Conservation (phyloP, 1,284 basidiomycete species). For the Austroboletus rostrupii region DNA sequence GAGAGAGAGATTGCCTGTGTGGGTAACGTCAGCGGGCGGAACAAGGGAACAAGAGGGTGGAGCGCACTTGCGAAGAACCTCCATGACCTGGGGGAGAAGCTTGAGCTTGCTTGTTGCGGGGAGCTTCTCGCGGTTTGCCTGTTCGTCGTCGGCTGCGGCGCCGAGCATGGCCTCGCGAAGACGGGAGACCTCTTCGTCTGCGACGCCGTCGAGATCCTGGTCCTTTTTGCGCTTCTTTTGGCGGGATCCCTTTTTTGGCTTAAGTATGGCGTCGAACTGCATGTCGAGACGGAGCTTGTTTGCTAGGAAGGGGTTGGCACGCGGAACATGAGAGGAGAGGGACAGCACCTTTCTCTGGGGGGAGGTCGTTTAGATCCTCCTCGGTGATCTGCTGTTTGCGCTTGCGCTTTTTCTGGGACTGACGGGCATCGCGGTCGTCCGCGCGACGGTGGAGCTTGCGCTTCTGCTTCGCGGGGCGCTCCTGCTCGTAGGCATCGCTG, state of each 20-base stretch:
- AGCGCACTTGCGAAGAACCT: conserved; percentile 88
- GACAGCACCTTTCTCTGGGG: conserved; percentile 65
- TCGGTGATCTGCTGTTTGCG: conserved; percentile 47
- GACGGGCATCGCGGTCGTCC: conserved; percentile 26
- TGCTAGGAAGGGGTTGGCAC: conserved; percentile 37
- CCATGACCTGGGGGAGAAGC: conserved; percentile 85
- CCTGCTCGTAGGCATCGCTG: conserved; percentile 65
- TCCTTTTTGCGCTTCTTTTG: conserved; percentile 71
- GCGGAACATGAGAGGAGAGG: conserved; percentile 9
- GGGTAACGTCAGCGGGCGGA: not conserved
- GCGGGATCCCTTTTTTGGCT: conserved; percentile 65
- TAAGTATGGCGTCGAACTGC: conserved; percentile 83
- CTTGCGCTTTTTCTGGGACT: conserved; percentile 46
- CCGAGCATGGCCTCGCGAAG: conserved; percentile 83
- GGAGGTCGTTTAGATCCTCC: conserved; percentile 59
- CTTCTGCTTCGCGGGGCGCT: conserved; percentile 36
- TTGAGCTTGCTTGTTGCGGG: conserved; percentile 86
- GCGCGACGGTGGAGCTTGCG: conserved; percentile 22
- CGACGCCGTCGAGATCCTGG: conserved; percentile 80
- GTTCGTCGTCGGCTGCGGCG: conserved; percentile 84
- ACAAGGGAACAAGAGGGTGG: not conserved
- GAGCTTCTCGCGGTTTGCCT: conserved; percentile 77
- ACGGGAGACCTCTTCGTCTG: conserved; percentile 87
- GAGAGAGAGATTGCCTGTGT: conserved; percentile 75
- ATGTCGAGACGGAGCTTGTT: conserved; percentile 62